phyloP scores from a whole-genome alignment of 2,329 filamentous ascomycete species.

The Fusarium subglutinans region DNA sequence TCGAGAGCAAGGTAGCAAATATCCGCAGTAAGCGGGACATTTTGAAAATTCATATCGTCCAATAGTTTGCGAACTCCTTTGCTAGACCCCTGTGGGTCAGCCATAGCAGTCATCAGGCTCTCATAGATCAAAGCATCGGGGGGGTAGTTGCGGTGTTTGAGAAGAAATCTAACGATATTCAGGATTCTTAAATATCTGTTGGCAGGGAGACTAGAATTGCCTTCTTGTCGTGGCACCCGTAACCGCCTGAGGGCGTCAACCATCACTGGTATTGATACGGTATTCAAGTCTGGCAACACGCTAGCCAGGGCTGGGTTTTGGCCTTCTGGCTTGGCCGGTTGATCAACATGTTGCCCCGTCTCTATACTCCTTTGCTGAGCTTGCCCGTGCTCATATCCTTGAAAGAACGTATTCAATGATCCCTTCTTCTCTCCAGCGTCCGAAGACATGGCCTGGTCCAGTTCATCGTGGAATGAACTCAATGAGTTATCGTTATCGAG shows the following conservation, averaged over 20 bases:
- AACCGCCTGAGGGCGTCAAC: constrained; percentile 42
- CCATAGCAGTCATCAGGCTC: constrained; percentile 77
- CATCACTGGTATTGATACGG: constrained; percentile 36
- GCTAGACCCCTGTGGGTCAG: constrained; percentile 73
- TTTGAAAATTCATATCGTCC: constrained; percentile 72
- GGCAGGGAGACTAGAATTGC: constrained; percentile 24
- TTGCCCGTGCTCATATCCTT: neutral
- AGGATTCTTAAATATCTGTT: constrained; percentile 45
- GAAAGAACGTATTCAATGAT: constrained; percentile 3
- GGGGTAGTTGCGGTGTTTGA: constrained; percentile 62
- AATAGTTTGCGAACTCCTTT: constrained; percentile 70
- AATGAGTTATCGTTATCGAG: neutral
- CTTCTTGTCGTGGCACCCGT: constrained; percentile 33
- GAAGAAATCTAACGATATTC: constrained; percentile 64
- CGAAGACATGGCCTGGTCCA: neutral
- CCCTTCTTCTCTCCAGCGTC: neutral
- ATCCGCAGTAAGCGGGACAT: constrained; percentile 69
- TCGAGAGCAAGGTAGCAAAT: constrained; percentile 78
- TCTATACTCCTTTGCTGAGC: neutral
- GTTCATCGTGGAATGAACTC: neutral
- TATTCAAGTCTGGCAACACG: constrained; percentile 4
- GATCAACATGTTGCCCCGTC: neutral
- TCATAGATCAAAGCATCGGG: constrained; percentile 74
- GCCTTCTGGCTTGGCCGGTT: neutral
- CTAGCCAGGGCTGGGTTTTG: constrained; percentile 12